Evolutionary conservation across 2,329 filamentous ascomycete species (phyloP), one percentile per base, ranked within the genome.

Genomic region (Elsinoe ampelina): DNA sequence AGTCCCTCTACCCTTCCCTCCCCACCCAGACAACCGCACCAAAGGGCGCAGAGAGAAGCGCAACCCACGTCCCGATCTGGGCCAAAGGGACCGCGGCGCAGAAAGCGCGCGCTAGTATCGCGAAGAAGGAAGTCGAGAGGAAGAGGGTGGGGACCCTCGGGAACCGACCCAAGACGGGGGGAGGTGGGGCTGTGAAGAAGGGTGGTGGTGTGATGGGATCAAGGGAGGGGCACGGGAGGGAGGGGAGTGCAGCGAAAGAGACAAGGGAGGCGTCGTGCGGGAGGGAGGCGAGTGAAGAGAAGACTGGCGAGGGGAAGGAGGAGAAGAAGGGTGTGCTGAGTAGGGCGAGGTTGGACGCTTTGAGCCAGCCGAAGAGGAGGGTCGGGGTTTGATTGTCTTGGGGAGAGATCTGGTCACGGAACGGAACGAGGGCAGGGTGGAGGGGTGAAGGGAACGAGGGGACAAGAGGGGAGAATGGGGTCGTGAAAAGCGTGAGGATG

Each of bases 1-100:
- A 57, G 10, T 57, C 57, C 2, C 41, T 58, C 3, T 57, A 59
- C 13, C 60, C 59, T 22, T 59, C 63, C 20, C 60, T 61, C 3
- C 62, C 67, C 7, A 68, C 67, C 1, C 59, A 68, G 2, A 67
- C 67, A 22, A 65, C 68, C 12, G 69, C 69, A 61, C 65, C 67
- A 6, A 69, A 67, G 59, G 62, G 34, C 8, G 22, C 22, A 22
- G 22, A 22, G 15, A 34, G 19, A 19, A 39, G 19, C 10, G n/a
- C 20, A 6, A 34, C 36, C 7, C 39, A 39, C 20, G 41, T 56
- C 13, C 54, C 54, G 5, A 34, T 36, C 19, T 56, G 54, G 54
- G 54, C 54, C 15, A 42, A 56, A 15, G 54, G 54, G 32, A 56
- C 54, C 1, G 54, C 54, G 8, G 54, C 54, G 15, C 54, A 56